A percentile compares a stretch with the other conserved stretches of the same genome.
Conservation (phyloP, 306 rosid genomes). For the Quercus alba region DNA sequence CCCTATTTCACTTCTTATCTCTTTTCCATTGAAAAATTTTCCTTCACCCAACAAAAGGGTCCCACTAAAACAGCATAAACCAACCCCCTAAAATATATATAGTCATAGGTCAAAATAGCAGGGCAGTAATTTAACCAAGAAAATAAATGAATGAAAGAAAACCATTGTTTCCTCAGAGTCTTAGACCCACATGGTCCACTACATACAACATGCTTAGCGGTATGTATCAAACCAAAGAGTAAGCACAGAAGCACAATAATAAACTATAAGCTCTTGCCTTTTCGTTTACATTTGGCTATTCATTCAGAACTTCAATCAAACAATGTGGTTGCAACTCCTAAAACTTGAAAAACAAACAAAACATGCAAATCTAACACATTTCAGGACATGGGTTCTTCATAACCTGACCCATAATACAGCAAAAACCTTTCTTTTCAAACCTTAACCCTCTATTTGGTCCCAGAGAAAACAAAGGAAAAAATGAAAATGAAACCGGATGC, state of each 20-base stretch:
- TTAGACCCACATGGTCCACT: background rate
- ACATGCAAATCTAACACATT: too few relatives aligned
- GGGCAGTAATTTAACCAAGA: background rate
- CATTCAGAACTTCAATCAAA: constrained; percentile 9
- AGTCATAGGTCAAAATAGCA: background rate
- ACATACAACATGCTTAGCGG: background rate
- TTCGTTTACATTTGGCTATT: background rate
- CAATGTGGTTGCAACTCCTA: background rate
- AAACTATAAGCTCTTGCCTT: background rate
- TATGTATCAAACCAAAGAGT: background rate
- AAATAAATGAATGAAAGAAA: background rate
- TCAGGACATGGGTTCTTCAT: too few relatives aligned
- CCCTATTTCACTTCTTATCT: background rate
- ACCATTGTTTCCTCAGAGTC: background rate
- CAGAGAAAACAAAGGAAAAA: too few relatives aligned
- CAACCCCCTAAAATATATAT: background rate
- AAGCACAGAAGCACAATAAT: background rate
- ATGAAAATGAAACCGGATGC: too few relatives aligned
- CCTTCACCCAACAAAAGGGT: background rate
- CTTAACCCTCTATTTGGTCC: too few relatives aligned
- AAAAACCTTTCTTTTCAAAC: too few relatives aligned
- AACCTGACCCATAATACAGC: too few relatives aligned
- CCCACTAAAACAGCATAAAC: background rate
- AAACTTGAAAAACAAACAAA: too few relatives aligned
- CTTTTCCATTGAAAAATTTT: background rate